phyloP scores from a whole-genome alignment of 2,329 filamentous ascomycete species.

The Fusarium heterosporum region DNA sequence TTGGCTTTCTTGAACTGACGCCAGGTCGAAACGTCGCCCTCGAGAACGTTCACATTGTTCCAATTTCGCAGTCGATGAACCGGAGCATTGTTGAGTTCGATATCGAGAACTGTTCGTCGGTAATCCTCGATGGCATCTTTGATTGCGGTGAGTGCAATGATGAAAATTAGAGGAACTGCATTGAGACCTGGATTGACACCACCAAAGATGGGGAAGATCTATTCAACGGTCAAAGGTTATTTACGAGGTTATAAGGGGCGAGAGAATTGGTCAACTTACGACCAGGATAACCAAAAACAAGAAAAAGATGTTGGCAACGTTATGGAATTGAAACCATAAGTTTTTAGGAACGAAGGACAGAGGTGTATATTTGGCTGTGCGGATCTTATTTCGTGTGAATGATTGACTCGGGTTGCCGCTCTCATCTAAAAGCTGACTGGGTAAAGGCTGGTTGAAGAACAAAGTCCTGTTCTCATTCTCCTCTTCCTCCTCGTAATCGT shows the following conservation, averaged over 20 bases:
- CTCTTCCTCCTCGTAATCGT: constrained; percentile 55
- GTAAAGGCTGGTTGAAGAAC: constrained; percentile 89
- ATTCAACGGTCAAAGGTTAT: constrained; percentile 42
- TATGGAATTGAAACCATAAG: constrained; percentile 97
- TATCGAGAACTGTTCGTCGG: constrained; percentile 89
- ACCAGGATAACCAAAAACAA: constrained; percentile 93
- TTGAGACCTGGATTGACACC: constrained; percentile 90
- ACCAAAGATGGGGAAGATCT: constrained; percentile 98
- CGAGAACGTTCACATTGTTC: constrained; percentile 92
- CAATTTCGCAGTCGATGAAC: constrained; percentile 90
- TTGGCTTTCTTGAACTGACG: constrained; percentile 90
- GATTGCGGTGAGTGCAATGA: constrained; percentile 86
- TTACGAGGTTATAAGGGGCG: constrained; percentile 4
- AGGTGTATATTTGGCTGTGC: constrained; percentile 97
- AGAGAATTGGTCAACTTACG: constrained; percentile 67
- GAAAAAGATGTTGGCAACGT: constrained; percentile 98
- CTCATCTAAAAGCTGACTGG: constrained; percentile 79
- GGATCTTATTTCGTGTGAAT: constrained; percentile 94
- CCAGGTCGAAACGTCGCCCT: constrained; percentile 88
- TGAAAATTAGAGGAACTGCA: constrained; percentile 91
- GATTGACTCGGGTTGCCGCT: constrained; percentile 77
- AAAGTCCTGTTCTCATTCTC: constrained; percentile 67
- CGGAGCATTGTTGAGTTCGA: constrained; percentile 93
- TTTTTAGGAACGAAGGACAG: constrained; percentile 97
- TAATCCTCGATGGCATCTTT: constrained; percentile 98